Evolutionary conservation across 2,329 filamentous ascomycete genomes (phyloP).

Genomic region (Fusarium tupiense): DNA sequence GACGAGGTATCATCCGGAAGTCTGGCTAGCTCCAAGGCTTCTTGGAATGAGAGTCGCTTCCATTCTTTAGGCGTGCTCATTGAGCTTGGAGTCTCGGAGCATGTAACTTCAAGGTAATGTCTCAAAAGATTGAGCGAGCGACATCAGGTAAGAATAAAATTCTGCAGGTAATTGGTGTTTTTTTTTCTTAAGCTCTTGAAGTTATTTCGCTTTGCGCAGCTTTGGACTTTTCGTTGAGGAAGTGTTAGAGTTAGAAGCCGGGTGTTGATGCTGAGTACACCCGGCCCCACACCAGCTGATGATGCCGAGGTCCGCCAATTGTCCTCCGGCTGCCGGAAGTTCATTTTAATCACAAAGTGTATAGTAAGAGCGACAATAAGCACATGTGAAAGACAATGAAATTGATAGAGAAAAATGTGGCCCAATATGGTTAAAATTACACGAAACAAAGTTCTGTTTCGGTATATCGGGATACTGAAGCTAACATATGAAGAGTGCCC

Average conservation of each 20-base stretch:
- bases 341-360: background rate
- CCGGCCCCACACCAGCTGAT: background rate
- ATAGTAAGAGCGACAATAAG: background rate
- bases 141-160: background rate
- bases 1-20: slow-evolving; percentile 30
- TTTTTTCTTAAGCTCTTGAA: too few species aligned
- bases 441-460: background rate
- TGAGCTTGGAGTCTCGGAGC: background rate
- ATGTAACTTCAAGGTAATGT: background rate
- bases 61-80: slow-evolving; percentile 28
- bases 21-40: slow-evolving; percentile 42
- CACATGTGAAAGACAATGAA: background rate
- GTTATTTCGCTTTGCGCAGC: background rate
- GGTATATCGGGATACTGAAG: background rate
- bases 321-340: background rate
- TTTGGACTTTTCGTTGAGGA: background rate
- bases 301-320: slow-evolving; percentile 29
- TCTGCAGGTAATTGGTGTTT: too few species aligned
- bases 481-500: background rate
- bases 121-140: too few species aligned
- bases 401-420: background rate
- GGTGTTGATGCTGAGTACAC: background rate
- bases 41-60: slow-evolving; percentile 44
- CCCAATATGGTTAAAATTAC: background rate
- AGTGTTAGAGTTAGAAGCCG: background rate